These are phyloP conservation scores for Saxophila tyrrhenica DNA, from an alignment of 495 filamentous ascomycete species.

Conservation along the genomic window DNA sequence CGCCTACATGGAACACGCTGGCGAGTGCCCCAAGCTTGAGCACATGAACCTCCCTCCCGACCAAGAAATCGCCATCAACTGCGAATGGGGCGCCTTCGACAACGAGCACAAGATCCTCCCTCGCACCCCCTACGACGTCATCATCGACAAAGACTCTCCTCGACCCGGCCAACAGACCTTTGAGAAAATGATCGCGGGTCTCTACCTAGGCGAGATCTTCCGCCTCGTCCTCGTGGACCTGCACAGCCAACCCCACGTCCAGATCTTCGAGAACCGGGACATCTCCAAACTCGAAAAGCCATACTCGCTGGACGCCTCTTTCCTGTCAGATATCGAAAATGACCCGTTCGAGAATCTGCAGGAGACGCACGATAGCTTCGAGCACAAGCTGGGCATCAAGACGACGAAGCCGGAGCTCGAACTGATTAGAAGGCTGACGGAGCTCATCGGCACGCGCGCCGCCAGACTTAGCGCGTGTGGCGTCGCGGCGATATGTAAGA, in stretches of 20 bases:
- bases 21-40: conserved; percentile 85
- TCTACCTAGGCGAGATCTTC: conserved; percentile 94
- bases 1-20: conserved; percentile 91
- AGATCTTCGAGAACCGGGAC: conserved; percentile 77
- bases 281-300: conserved; percentile 64
- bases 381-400: conserved; percentile 55
- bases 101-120: conserved; percentile 91
- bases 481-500: conserved; percentile 88
- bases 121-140: conserved; percentile 69
- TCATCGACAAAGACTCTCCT: conserved; percentile 85
- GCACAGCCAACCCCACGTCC: conserved; percentile 59
- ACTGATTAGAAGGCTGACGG: conserved; percentile 73
- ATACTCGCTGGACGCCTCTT: conserved; percentile 82
- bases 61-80: conserved; percentile 94
- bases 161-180: conserved; percentile 92
- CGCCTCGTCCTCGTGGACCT: conserved; percentile 80
- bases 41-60: conserved; percentile 86
- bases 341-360: conserved; percentile 90
- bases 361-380: conserved; percentile 73
- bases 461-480: conserved; percentile 88
- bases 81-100: conserved; percentile 97
- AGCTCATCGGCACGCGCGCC: conserved; percentile 87
- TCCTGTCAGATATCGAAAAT: conserved; percentile 89
- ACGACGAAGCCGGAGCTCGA: conserved; percentile 67
- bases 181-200: conserved; percentile 95